Conservation (phyloP, 768 basidiomycete species). For the Hygrophoropsis aurantiaca region DNA sequence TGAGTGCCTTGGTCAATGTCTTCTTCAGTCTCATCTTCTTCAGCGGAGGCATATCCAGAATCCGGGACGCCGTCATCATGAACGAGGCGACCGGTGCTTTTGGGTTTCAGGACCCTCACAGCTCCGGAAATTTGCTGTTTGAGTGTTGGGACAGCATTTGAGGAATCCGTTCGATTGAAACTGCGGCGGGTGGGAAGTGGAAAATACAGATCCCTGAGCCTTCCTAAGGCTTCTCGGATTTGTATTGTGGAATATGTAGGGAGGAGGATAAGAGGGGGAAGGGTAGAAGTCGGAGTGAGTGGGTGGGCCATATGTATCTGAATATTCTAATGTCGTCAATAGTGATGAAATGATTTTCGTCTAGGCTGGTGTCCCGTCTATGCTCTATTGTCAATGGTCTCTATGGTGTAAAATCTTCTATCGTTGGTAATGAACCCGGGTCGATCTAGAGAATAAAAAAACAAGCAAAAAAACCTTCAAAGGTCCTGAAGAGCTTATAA, state of each 20-base stretch:
- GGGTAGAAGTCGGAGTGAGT: constrained; percentile 45
- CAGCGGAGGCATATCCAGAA: constrained; percentile 78
- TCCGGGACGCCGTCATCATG: constrained; percentile 55
- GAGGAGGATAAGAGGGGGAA: constrained; percentile 57
- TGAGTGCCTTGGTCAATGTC: too few species aligned
- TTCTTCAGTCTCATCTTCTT: constrained; percentile 51
- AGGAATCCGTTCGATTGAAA: neutral
- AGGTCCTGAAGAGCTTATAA: constrained; percentile 1
- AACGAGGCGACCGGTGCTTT: constrained; percentile 19
- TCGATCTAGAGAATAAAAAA: constrained; percentile 1
- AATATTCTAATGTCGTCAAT: neutral
- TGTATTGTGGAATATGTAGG: constrained; percentile 31
- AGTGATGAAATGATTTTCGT: constrained; percentile 6
- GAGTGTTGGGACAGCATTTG: constrained; percentile 15
- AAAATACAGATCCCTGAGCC: constrained; percentile 54
- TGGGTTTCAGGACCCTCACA: constrained; percentile 24
- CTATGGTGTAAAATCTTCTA: constrained; percentile 18
- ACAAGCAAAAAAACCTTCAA: constrained; percentile 3
- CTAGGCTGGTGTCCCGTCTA: constrained; percentile 12
- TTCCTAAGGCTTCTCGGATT: constrained; percentile 41
- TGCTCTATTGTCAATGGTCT: constrained; percentile 4
- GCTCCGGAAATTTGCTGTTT: constrained; percentile 11
- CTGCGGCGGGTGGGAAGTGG: constrained; percentile 32
- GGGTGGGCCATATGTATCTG: constrained; percentile 13
- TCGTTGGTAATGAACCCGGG: constrained; percentile 4